Base-by-base conservation (phyloP, 2,329 filamentous ascomycete genomes). In the Hypoxylon sp. region DNA sequence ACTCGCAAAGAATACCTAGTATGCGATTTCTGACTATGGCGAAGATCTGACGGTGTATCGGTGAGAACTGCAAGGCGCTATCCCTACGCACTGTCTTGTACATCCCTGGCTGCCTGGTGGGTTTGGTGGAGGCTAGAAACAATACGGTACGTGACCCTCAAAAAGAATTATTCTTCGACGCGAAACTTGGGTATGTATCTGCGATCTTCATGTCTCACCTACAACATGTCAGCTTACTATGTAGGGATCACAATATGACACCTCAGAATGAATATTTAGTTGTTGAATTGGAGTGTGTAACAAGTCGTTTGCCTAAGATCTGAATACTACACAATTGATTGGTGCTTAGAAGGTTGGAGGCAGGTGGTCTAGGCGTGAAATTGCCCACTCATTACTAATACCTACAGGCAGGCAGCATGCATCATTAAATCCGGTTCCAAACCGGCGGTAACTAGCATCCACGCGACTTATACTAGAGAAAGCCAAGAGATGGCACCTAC, bases 151-250 rank as follows among this genome's bases (percentile, higher is more conserved):
- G 53, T 24, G 39, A 31, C 24, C 31, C 14, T 39, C 24, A 4
- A 50, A 39, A 31, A 31, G 14, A 44, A 44, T 37, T 58, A 57
- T 51, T 46, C n/a, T 29, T 35, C 26, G 26, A 51, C 29, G 24
- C 33, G 52, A 39, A 14, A 35, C 22, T 47, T 42, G 19, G 6
- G 31, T 42, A 63, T 44, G 33, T 50, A 29, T 26, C 29, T 26
- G 31, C 39, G 47, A 29, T 44, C 19, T 19, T n/a, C 35, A 26
- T 46, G 11, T 19, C 17, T 60, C 17, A 44, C 57, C 33, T 60
- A 22, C 6, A 22, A 37, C 44, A 53, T 39, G 61, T 58, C 54
- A 58, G 61, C 48, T 31, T 64, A 47, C 6, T 37, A 17, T 22
- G 31, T 24, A 35, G 17, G 26, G 17, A 51, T 44, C 24, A 13